Base-by-base conservation (phyloP, 129 eudicot species). In the Tanacetum coccineum region DNA sequence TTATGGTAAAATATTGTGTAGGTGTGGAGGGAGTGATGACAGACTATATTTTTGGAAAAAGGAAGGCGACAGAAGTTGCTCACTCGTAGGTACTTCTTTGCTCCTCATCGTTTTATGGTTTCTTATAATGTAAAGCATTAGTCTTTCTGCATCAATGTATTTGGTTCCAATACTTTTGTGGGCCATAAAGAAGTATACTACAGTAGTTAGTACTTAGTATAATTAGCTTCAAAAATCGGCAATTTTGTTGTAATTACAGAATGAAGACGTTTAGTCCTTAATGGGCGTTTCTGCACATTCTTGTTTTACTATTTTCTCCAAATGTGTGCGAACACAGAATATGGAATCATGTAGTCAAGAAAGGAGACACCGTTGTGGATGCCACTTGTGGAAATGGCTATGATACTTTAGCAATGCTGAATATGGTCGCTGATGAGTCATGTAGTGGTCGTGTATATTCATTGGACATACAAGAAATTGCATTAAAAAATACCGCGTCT, bases 331-430 rank as follows among this genome's bases (percentile, higher is more conserved):
- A 14, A 59, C 25, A 50, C 66, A 92, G 98, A 26, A 72, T 86
- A 4, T 93, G 98, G 98, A 84, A 82, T 66, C 77, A 75, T 63
- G 84, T 93, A 49, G 68, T 89, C 70, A 79, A 68, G 72, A 86
- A 89, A 74, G 98, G 98, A 66, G 98, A 93, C 39, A 32, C 56
- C n/a, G 90, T 84, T 44, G 81, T 93, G 49, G 98, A 93, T 69
- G 98, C 98, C 47, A 93, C 98, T 46, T 93, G 95, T 74, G 98
- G 98, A 67, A 93, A 93, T 75, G 98, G 98, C 28, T 20, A 86
- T 44, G 98, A 88, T 73, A 93, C 98, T 22, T 71, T 93, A 22
- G 98, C 92, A 39, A 74, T 93, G 91, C 50, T 81, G 13, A 75
- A 79, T 56, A 64, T 93, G 90, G 87, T 89, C 26, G 83, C 89